Base-by-base conservation (phyloP, 2,329 filamentous ascomycete genomes). In the Fusarium sp. region DNA sequence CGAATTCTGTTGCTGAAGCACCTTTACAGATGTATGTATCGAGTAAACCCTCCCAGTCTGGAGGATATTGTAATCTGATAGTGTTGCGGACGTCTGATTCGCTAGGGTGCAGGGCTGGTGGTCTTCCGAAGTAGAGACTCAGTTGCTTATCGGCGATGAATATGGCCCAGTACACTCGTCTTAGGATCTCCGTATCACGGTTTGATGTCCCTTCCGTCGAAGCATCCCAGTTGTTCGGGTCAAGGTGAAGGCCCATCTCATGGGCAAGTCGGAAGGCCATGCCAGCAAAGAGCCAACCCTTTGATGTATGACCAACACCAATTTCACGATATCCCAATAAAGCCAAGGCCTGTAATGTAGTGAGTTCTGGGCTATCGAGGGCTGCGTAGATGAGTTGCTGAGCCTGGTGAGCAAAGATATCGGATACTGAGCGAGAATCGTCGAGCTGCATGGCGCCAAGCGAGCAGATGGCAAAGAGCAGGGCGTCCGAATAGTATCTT, bases 231-330 rank as follows among this genome's bases (percentile, higher is more conserved):
- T 86, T 86, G 54, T 80, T 84, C 2, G 85, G 85, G 53, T 87
- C 85, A 1, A 87, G 79, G 69, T 87, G 85, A 18, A 87, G 78
- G 2, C 85, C 85, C 85, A 87, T 87, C 69, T 85, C 85, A 54
- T 86, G 84, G 1, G 84, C 82, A 17, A 87, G 78, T 7, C 85
- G 81, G 67, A 85, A 87, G 12, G 84, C 84, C 84, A 87, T 86
- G 49, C 85, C 84, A 32, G 84, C 85, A 56, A 85, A 86, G 3
- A 86, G 76, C 85, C 85, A 87, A 15, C 85, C 85, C 57, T 85
- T 86, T 20, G 84, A 86, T 4, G 81, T 77, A n/a, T 82, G 81
- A 1, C 84, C 83, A 26, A 82, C 81, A 6, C 84, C 85, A 44
- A 86, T 85, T 64, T 85, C 84, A 18, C 82, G 79, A 59, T 86